Evolutionary conservation across 1,139 yeast genomes (phyloP).

Genomic region (Protomyces inouyei): DNA sequence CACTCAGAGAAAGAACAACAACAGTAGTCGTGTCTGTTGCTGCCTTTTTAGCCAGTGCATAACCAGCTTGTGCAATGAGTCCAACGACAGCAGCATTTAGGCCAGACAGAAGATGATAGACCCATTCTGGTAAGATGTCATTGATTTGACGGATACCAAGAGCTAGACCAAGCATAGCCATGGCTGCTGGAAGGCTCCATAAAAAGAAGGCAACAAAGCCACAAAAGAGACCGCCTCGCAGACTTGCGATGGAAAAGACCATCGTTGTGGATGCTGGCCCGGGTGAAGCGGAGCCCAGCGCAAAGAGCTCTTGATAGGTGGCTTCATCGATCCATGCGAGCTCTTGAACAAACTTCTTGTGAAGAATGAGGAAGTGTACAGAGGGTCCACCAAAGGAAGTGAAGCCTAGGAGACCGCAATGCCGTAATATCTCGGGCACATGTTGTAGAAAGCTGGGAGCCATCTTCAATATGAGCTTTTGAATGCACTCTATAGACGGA

Average conservation of each 20-base stretch:
- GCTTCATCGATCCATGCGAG: constrained; percentile 1
- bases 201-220: not conserved
- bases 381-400: constrained; percentile 8
- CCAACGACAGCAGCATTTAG: constrained; percentile 30
- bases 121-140: constrained; percentile 25
- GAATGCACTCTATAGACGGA: no score
- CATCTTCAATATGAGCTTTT: not conserved
- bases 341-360: constrained; percentile 1
- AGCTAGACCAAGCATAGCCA: constrained; percentile 26
- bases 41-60: constrained; percentile 25
- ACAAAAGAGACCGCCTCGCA: not conserved
- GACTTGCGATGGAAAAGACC: not conserved
- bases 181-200: constrained; percentile 27
- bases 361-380: not conserved
- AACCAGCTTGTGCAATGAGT: constrained; percentile 28
- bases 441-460: not conserved
- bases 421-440: not conserved
- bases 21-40: constrained; percentile 27
- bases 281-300: constrained; percentile 1
- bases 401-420: constrained; percentile 5
- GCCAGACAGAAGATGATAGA: constrained; percentile 27
- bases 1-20: constrained; percentile 20
- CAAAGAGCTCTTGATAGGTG: constrained; percentile 1
- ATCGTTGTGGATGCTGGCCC: constrained; percentile 4
- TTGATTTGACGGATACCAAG: constrained; percentile 25